Conservation (phyloP, 495 filamentous ascomycete genomes). For the Penicillium tannophilum region DNA sequence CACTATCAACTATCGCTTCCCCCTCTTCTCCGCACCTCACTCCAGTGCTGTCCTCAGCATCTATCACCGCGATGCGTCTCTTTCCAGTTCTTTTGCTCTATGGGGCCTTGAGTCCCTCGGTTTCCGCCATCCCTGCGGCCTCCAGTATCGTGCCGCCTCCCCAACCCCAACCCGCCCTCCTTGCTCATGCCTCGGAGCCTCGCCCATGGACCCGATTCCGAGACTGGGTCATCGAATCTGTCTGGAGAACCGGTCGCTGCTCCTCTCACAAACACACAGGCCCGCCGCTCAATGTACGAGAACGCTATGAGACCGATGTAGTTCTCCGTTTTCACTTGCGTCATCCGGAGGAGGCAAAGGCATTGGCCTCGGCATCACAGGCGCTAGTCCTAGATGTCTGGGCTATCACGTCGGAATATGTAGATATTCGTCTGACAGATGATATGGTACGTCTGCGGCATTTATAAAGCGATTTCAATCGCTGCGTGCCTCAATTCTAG, state of each 20-base stretch:
- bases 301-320: conserved; percentile 76
- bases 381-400: conserved; percentile 87
- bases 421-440: conserved; percentile 82
- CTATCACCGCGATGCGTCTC: not conserved
- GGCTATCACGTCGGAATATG: conserved; percentile 78
- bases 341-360: conserved; percentile 66
- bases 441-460: conserved; percentile 61
- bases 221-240: conserved; percentile 62
- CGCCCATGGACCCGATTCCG: conserved; percentile 58
- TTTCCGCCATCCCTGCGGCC: conserved; percentile 44
- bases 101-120: conserved; percentile 24
- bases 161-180: conserved; percentile 31
- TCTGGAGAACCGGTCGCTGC: conserved; percentile 57
- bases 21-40: conserved; percentile 4
- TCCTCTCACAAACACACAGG: conserved; percentile 26
- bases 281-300: conserved; percentile 53
- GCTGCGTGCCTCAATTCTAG: not conserved
- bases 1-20: conserved; percentile 2
- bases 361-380: conserved; percentile 71
- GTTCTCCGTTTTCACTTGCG: conserved; percentile 86
- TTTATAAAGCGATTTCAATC: not conserved
- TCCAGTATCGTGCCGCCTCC: conserved; percentile 45
- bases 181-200: conserved; percentile 32
- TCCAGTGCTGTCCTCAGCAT: not conserved
- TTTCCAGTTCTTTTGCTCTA: conserved; percentile 28